A percentile compares a stretch with the other conserved stretches of the same genome.
Conservation (phyloP, 768 basidiomycete genomes). For the Amanita muscaria region DNA sequence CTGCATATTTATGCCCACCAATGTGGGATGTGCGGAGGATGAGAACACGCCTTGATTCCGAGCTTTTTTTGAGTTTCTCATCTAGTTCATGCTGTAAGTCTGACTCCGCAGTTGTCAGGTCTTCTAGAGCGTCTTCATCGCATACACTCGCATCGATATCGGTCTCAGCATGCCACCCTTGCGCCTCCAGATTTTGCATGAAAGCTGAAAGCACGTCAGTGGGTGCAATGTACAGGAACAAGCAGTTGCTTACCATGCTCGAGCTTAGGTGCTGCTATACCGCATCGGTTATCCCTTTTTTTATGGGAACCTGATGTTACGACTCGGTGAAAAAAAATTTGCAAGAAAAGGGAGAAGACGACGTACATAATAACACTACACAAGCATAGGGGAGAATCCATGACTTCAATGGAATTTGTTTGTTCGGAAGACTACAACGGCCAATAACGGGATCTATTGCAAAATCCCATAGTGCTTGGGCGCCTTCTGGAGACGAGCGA, state of each 20-base stretch:
- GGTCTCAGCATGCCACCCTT: slow-evolving; percentile 71
- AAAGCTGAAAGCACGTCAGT: slow-evolving; percentile 40
- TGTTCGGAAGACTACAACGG: slow-evolving; percentile 34
- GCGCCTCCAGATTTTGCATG: slow-evolving; percentile 47
- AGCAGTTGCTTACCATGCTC: slow-evolving; percentile 47
- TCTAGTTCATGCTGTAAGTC: slow-evolving; percentile 50
- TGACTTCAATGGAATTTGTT: slow-evolving; percentile 45
- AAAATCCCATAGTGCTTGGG: slow-evolving; percentile 56
- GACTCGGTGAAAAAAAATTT: slow-evolving; percentile 12
- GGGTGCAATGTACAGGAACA: too few species aligned
- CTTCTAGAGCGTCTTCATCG: slow-evolving; percentile 51
- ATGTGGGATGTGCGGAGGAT: slow-evolving; percentile 85
- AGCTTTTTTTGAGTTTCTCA: slow-evolving; percentile 43
- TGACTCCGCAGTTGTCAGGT: slow-evolving; percentile 38
- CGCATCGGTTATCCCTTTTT: slow-evolving; percentile 85
- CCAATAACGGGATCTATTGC: slow-evolving; percentile 53
- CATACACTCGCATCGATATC: slow-evolving; percentile 53
- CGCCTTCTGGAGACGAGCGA: slow-evolving; percentile 52
- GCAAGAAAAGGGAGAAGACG: slow-evolving; percentile 3
- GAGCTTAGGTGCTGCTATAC: slow-evolving; percentile 77
- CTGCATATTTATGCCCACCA: slow-evolving; percentile 90
- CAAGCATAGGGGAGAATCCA: slow-evolving; percentile 87
- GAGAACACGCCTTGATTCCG: slow-evolving; percentile 57
- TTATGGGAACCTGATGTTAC: slow-evolving; percentile 88
- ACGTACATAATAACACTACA: slow-evolving; percentile 82